phyloP scores from a whole-genome alignment of 1,139 yeast genomes.

The Candida albicans region DNA sequence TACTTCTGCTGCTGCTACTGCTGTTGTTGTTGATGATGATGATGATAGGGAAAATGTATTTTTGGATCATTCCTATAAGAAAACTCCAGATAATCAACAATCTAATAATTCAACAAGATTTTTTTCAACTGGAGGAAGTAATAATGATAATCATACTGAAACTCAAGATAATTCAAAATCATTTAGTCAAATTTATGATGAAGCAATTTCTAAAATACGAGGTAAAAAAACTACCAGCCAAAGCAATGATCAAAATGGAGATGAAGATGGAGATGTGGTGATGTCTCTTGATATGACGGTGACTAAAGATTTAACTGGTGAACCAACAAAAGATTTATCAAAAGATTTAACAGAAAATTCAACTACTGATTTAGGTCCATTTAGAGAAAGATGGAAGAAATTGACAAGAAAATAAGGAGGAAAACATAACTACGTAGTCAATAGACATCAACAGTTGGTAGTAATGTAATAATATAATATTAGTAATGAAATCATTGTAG shows the following conservation, averaged over 20 bases:
- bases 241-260: no score
- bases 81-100: slow-evolving; percentile 1
- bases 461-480: no score
- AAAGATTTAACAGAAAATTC: slow-evolving; percentile 11
- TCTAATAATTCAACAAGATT: slow-evolving; percentile 10
- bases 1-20: no score
- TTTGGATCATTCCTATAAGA: slow-evolving; percentile 20
- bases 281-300: no score
- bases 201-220: slow-evolving; percentile 15
- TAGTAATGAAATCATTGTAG: no score
- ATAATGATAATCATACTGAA: slow-evolving; percentile 6
- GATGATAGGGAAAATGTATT: slow-evolving; percentile 31
- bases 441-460: neutral
- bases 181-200: slow-evolving; percentile 34
- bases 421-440: neutral
- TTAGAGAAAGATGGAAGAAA: slow-evolving; percentile 13
- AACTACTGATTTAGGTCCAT: slow-evolving; percentile 16
- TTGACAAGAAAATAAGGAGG: slow-evolving; percentile 7
- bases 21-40: slow-evolving; percentile 12
- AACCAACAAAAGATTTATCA: slow-evolving; percentile 3
- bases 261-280: no score
- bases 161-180: slow-evolving; percentile 23
- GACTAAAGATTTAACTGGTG: neutral
- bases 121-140: neutral
- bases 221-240: neutral